Base-by-base conservation (phyloP, 768 basidiomycete species). In the Hygrophorus pudorinus region DNA sequence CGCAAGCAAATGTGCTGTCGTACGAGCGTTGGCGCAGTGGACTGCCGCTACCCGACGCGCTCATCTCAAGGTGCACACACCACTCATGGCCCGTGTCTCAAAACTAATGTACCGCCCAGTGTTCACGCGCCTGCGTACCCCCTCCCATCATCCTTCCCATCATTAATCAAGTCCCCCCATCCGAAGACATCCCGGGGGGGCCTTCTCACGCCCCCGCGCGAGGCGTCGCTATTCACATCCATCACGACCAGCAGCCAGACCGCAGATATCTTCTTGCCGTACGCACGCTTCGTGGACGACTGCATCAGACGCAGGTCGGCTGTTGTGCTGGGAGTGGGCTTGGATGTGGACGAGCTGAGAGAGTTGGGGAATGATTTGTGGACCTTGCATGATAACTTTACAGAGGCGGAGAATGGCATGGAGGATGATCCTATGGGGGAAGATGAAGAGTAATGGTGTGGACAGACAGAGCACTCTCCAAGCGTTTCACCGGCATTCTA, bases 351-450 rank as follows among this genome's bases (percentile, higher is more conserved):
- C 48, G 80, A 81, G 3, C 51, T 81, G 42, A 67, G 55, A 44
- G 80, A 80, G 41, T 57, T 84, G 28, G 66, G 59, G 12, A 73
- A 76, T 50, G 71, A 71, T 32, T 53, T 84, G 38, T 81, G 82
- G 80, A 71, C 67, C 14, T 60, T 82, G 21, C 68, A 72, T 38
- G 79, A 80, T 47, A 63, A 59, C 49, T 59, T 24, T 24, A 24
- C 24, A 7, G 24, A 24, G 24, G 24, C 24, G 24, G 24, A 24
- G 24, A 7, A 24, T 7, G 7, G 24, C 24, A 3, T 24, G 24
- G 24, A 24, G 24, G 24, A 24, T 7, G 24, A 7, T 7, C 4
- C 24, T 24, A 24, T 24, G 24, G 24, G 24, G 24, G 24, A 24
- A 24, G 24, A 24, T 7, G 24, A 24, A 24, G 24, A 24, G 24